Evolutionary conservation across 2,329 filamentous ascomycete genomes (phyloP).

Genomic region (Didymella sp.): DNA sequence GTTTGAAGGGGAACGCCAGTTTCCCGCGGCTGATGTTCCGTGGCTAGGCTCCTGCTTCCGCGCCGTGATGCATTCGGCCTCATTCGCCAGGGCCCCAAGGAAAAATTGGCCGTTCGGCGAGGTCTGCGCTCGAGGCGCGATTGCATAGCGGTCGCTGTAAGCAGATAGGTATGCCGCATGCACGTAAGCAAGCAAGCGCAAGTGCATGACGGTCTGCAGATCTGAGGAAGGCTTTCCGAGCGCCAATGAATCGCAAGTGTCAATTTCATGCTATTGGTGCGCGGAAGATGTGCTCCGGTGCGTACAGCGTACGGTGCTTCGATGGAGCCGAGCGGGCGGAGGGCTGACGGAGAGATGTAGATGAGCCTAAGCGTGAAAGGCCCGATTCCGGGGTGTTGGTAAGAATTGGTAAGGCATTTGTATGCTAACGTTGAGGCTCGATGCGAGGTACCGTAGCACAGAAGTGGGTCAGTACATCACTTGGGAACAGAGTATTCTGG

Average conservation of each 20-base stretch:
- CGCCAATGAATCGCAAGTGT: constrained; percentile 3
- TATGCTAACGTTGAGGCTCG: not conserved
- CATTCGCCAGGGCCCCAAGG: not conserved
- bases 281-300: constrained; percentile 7
- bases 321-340: not conserved
- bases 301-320: not conserved
- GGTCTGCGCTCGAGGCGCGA: not conserved
- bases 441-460: not conserved
- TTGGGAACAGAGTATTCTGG: not conserved
- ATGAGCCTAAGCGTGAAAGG: not conserved
- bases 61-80: not conserved
- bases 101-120: not conserved
- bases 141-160: not conserved
- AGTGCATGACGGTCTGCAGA: not conserved
- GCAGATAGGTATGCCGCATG: not conserved
- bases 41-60: not conserved
- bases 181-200: not conserved
- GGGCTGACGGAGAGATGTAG: not conserved
- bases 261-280: not conserved
- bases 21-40: not conserved
- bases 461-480: constrained; percentile 1
- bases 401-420: not conserved
- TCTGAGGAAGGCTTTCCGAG: constrained; percentile 11
- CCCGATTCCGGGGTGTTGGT: constrained; percentile 1
- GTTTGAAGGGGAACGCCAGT: not conserved